Evolutionary conservation across 768 basidiomycete genomes (phyloP).

Genomic region (Grammothele lineata): DNA sequence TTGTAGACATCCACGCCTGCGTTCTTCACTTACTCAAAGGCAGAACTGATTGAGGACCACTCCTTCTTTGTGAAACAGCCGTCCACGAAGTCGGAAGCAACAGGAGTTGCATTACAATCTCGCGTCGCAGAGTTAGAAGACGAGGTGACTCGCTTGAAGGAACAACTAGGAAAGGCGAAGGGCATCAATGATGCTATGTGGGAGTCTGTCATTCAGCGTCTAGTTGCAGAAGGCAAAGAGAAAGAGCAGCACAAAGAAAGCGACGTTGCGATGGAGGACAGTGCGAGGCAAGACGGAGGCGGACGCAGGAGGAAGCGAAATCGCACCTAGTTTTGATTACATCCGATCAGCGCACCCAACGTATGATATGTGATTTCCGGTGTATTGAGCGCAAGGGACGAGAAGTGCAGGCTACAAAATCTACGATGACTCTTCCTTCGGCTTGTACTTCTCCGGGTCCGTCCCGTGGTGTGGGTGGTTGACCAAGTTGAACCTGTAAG

Average conservation of each 20-base stretch:
- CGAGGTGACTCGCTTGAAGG: conserved; percentile 62
- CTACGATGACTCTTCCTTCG: conserved; percentile 21
- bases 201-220: conserved; percentile 73
- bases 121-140: conserved; percentile 66
- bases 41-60: conserved; percentile 63
- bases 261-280: conserved; percentile 11
- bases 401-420: background rate
- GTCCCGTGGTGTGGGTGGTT: conserved; percentile 86
- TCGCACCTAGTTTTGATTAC: conserved; percentile 11
- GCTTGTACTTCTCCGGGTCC: conserved; percentile 72
- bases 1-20: conserved; percentile 18
- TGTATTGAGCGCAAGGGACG: too few species aligned
- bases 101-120: conserved; percentile 40
- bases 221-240: conserved; percentile 39
- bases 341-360: too few species aligned
- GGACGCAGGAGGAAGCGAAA: conserved; percentile 18
- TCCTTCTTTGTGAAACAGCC: conserved; percentile 55
- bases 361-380: too few species aligned
- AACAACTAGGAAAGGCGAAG: conserved; percentile 79
- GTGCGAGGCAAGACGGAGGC: conserved; percentile 7
- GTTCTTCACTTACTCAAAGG: conserved; percentile 38
- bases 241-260: conserved; percentile 18
- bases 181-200: conserved; percentile 94
- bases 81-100: conserved; percentile 28
- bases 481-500: conserved; percentile 88